Evolutionary conservation across 768 basidiomycete species (phyloP).

Genomic region (Lentinula sp.): DNA sequence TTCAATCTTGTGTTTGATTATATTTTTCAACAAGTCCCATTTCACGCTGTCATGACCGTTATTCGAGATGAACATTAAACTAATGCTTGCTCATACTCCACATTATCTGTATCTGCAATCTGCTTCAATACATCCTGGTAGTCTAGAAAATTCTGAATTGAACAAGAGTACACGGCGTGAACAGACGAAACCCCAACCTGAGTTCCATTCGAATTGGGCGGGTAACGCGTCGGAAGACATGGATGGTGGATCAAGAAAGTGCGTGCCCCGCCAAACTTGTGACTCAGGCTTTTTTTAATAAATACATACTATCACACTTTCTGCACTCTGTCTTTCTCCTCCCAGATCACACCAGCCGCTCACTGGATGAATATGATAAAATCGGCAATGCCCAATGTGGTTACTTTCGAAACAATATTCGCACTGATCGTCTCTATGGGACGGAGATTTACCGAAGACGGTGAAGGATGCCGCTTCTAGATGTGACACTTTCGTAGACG

Average conservation of each 20-base stretch:
- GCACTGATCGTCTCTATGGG: too few relatives aligned
- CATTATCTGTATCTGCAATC: conserved; percentile 58
- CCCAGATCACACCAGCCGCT: too few relatives aligned
- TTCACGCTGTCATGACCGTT: conserved; percentile 22
- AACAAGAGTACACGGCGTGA: background rate
- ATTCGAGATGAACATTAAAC: conserved; percentile 29
- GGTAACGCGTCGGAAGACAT: conserved; percentile 2
- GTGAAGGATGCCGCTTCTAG: too few relatives aligned
- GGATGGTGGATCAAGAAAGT: background rate
- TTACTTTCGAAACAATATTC: too few relatives aligned
- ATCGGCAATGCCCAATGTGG: too few relatives aligned
- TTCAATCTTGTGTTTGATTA: conserved; percentile 66
- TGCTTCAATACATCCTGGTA: conserved; percentile 52
- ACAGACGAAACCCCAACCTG: background rate
- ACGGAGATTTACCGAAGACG: too few relatives aligned
- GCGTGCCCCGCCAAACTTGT: too few relatives aligned
- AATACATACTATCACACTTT: too few relatives aligned
- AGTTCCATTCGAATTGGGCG: conserved; percentile 1
- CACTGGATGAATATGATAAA: too few relatives aligned
- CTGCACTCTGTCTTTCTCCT: too few relatives aligned
- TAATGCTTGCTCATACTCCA: conserved; percentile 42
- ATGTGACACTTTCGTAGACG: too few relatives aligned
- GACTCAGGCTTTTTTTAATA: too few relatives aligned
- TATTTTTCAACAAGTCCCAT: conserved; percentile 64
- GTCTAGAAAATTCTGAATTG: conserved; percentile 28